Percentiles rank a stretch among this genome's conserved stretches.
phyloP scores from a whole-genome alignment of 495 filamentous ascomycete genomes.

The Penicillium antarcticum region DNA sequence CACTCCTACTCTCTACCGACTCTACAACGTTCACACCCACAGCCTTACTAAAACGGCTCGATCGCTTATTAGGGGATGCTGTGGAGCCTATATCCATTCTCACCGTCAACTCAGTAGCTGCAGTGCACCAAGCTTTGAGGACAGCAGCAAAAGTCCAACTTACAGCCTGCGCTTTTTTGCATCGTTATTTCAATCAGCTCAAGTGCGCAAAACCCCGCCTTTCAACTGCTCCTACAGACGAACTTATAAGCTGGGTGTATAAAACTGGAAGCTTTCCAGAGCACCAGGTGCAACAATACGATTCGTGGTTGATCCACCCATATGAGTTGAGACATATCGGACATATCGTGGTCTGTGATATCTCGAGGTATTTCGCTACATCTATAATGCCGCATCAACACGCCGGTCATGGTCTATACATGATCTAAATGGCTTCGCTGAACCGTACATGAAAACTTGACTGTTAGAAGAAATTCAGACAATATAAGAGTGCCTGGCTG shows the following conservation, averaged over 20 bases:
- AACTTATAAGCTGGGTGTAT: not conserved
- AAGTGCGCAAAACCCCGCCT: slow-evolving; percentile 1
- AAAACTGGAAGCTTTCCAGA: not conserved
- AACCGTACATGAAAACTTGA: not conserved
- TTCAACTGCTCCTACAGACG: not conserved
- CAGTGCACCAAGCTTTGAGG: not conserved
- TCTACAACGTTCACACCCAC: not conserved
- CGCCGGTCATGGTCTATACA: not conserved
- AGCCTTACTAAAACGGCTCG: not conserved
- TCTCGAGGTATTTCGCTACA: not conserved
- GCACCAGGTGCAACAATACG: not conserved
- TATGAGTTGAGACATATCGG: slow-evolving; percentile 2
- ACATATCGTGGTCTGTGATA: slow-evolving; percentile 1
- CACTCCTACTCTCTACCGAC: not conserved
- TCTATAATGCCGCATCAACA: slow-evolving; percentile 1
- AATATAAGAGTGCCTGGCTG: not conserved
- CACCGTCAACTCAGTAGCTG: not conserved
- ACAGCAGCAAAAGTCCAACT: not conserved
- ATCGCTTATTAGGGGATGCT: not conserved
- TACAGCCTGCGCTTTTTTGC: not conserved
- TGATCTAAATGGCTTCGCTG: slow-evolving; percentile 1
- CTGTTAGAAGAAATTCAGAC: not conserved
- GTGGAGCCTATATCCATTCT: not conserved
- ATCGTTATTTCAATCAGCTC: not conserved
- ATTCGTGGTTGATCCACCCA: slow-evolving; percentile 2